Base-by-base conservation (phyloP, 1,139 yeast genomes). In the Trichomonascaceae sp. region DNA sequence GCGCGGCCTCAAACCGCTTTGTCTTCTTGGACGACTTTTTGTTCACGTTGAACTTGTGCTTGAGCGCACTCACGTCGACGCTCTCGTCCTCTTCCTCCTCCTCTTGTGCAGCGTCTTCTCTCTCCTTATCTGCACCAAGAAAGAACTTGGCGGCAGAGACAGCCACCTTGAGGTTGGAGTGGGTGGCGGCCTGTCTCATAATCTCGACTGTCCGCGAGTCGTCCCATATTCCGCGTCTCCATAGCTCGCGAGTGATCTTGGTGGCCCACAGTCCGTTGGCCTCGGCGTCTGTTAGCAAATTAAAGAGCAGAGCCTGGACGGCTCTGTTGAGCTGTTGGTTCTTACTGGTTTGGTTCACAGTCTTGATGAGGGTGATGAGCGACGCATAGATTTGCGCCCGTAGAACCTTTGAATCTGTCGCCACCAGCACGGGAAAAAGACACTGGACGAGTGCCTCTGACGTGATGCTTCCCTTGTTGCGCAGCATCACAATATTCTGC, bases 161-260 rank as follows among this genome's bases (percentile, higher is more conserved):
- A 9, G 93, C 81, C 35, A 89, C 93, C 59, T 89, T 89, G 11
- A 75, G 69, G 47, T 87, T 93, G 8, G 80, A 74, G 52, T 85
- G 95, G 40, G 81, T 59, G 1, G 96, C 85, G 1, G 97, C 96
- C 50, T 84, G 93, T 2, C 93, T 79, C 97, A 92, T 87, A 49
- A 89, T 74, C 57, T 89, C 98, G 16, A 89, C 94, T 0, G 97
- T 79, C 47, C 97, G 67, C 1, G 94, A 71, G 57, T 89, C 99
- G 56, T 85, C 96, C 99, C 99, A 89, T 40, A 89, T 79, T 51
- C 94, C 94, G 52, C 97, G 69, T 62, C 93, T 71, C 99, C 99
- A 89, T 37, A 89, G 66, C 56, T 89, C 97, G 54, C 97, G 71
- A 5, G 97, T 85, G 37, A 89, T 65, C 51, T 84, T 85, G 6